Evolutionary conservation across 2,329 filamentous ascomycete genomes (phyloP), one percentile per base, ranked within the genome.

Genomic region (Colletotrichum musicola): DNA sequence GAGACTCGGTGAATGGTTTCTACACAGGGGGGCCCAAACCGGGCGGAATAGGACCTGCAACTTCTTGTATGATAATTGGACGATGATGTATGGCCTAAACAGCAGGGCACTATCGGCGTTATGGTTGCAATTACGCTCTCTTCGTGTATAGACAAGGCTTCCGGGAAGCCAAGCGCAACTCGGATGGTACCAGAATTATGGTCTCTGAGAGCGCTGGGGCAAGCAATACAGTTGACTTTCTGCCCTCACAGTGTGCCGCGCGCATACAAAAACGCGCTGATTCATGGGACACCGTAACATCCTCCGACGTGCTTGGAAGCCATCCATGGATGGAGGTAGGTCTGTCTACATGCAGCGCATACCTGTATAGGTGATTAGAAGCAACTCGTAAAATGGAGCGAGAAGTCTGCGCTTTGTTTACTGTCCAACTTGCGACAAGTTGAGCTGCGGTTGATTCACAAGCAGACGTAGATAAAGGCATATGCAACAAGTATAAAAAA

Each of bases 41-140:
- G 65, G 35, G 47, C 27, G 42, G 56, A 35, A 54, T 47, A 49
- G 67, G 30, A 62, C 64, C 58, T 55, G 57, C 64, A 47, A 59
- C 57, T 69, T 69, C 57, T 67, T 69, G 67, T 68, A 69, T 69
- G 63, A 69, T 69, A 69, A 49, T 55, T 47, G 63, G 57, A 56
- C 66, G 62, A 61, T 60, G 67, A 69, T 68, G 67, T 69, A 59
- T 62, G 63, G 51, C 67, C 64, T 57, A 20, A 67, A 64, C 63
- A 64, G 44, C 38, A 55, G 55, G 67, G 67, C 67, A 68, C 63
- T 47, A 42, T 54, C 38, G 67, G 67, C 67, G 67, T 69, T 69
- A 51, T 42, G 30, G 63, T 62, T 61, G 67, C 64, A 40, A 69
- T 68, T 44, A 56, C 30, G 30, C 57, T 69, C 40, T 47, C 18